Evolutionary conservation across 331 rosid genomes (phyloP), one percentile per base, ranked within the genome.

Genomic region (Quercus lobata): DNA sequence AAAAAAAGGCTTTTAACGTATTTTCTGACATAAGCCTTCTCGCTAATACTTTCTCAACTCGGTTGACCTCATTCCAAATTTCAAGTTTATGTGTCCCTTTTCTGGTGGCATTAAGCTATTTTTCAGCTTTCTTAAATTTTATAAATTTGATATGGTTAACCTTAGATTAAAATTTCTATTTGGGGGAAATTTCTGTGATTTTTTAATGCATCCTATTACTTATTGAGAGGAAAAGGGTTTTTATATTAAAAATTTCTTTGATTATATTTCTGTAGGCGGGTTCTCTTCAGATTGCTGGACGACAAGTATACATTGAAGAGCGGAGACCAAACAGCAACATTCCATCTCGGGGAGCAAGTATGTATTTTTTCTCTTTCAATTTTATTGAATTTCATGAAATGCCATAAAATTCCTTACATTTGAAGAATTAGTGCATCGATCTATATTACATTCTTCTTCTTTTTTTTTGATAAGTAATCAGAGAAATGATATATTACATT

Each of bases 221-320:
- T 68, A 6, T 34, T 2, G 37, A 68, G 32, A 34, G 11, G n/a
- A 68, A 10, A 68, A 24, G 29, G 21, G n/a, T n/a, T 19, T 34
- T 22, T 68, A 8, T 68, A 18, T 3, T 68, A 68, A 68, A 68
- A 68, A 34, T 5, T 8, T 19, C 53, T 57, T 79, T 72, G 71
- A 66, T 22, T 77, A 12, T 65, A 61, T 75, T 58, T 57, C 57
- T 85, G 54, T 80, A 96, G 99, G 97, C 88, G 0, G 96, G 91
- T 73, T 85, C 90, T 74, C 93, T 87, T 80, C 90, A 87, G 85
- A 80, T 96, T 75, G 96, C 89, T 57, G 99, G 99, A 69, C 88
- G 93, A 72, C 97, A 87, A 80, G 94, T 89, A 71, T 91, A 88
- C 92, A 96, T 96, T 57, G 99, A 96, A 88, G 99, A 96, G 87